Conservation (phyloP, 148 eudicot genomes). For the Camellia lanceoleosa region DNA sequence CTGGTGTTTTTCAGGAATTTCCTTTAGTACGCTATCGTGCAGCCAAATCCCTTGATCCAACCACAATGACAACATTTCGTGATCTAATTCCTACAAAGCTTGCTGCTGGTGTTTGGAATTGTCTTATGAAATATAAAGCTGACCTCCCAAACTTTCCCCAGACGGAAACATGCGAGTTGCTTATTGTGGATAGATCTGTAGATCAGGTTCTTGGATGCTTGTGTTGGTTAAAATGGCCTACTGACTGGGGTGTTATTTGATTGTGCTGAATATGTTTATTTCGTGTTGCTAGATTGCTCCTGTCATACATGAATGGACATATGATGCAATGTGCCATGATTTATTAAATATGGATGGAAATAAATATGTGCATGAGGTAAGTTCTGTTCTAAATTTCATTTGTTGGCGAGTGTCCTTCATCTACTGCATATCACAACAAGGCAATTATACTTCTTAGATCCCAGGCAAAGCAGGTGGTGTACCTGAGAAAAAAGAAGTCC, state of each 20-base stretch:
- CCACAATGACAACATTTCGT: constrained; percentile 86
- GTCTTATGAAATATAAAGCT: constrained; percentile 63
- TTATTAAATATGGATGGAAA: constrained; percentile 83
- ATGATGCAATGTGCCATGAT: constrained; percentile 98
- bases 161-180: constrained; percentile 93
- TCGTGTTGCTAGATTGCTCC: constrained; percentile 75
- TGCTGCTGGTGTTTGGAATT: constrained; percentile 92
- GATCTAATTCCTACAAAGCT: constrained; percentile 94
- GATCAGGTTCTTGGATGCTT: constrained; percentile 67
- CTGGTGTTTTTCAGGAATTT: constrained; percentile 57
- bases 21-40: constrained; percentile 95
- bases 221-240: constrained; percentile 11
- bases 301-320: constrained; percentile 97
- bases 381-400: constrained; percentile 8
- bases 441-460: constrained; percentile 43
- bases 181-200: constrained; percentile 80
- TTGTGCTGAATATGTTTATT: constrained; percentile 17
- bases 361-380: constrained; percentile 89
- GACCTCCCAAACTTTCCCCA: constrained; percentile 67
- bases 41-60: constrained; percentile 80
- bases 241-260: neutral
- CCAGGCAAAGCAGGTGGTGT: constrained; percentile 74
- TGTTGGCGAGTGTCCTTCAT: constrained; percentile 9
- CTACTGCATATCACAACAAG: constrained; percentile 18
- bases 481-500: constrained; percentile 87